phyloP scores from a whole-genome alignment of 768 basidiomycete species.

The Harrya chromipes region DNA sequence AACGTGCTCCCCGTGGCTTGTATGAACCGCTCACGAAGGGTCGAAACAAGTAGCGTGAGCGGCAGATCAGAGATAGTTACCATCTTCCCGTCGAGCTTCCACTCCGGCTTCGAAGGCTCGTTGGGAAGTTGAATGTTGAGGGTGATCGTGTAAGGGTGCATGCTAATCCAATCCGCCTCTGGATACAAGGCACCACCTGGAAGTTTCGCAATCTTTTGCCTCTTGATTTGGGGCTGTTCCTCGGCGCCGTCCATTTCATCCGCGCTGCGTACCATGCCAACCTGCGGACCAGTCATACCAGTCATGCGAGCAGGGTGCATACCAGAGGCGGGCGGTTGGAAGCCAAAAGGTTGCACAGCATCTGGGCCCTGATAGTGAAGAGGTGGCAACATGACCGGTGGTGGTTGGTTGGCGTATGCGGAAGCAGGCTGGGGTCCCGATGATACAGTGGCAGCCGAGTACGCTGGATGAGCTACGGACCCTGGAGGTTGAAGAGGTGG shows the following conservation, averaged over 20 bases:
- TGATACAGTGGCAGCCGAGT: constrained; percentile 81
- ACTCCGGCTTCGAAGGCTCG: constrained; percentile 83
- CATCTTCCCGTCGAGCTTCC: constrained; percentile 83
- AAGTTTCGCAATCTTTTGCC: constrained; percentile 81
- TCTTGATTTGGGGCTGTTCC: constrained; percentile 78
- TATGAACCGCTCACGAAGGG: constrained; percentile 85
- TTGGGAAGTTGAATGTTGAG: constrained; percentile 81
- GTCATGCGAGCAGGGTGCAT: constrained; percentile 71
- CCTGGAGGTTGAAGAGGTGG: constrained; percentile 51
- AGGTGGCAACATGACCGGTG: constrained; percentile 80
- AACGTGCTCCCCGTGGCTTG: constrained; percentile 75
- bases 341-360: constrained; percentile 75
- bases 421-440: constrained; percentile 92
- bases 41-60: constrained; percentile 80
- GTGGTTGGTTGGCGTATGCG: constrained; percentile 51
- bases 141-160: constrained; percentile 91
- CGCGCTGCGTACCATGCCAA: constrained; percentile 73
- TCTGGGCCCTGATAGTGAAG: constrained; percentile 81
- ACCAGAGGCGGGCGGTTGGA: constrained; percentile 64
- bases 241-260: constrained; percentile 79
- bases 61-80: constrained; percentile 82
- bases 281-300: constrained; percentile 54
- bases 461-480: constrained; percentile 46
- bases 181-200: constrained; percentile 83
- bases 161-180: constrained; percentile 84